Conservation (phyloP, 1,284 basidiomycete species). For the Trametes polyzona region DNA sequence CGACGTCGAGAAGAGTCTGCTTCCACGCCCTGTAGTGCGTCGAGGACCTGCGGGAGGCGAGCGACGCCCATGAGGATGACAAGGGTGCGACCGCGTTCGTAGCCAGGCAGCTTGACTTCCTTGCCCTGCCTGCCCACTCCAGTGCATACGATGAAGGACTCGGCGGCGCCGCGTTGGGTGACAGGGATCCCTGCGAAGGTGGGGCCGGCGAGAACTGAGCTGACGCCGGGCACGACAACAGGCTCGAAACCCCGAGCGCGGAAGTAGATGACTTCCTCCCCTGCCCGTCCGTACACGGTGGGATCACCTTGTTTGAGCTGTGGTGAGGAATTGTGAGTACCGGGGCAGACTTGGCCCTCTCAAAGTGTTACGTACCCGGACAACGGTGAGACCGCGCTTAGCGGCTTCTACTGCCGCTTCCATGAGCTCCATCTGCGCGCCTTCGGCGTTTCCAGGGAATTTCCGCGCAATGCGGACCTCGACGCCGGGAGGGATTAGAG, state of each 20-base stretch:
- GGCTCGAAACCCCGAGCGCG: constrained; percentile 82
- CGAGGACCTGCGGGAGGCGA: constrained; percentile 73
- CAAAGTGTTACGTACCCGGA: constrained; percentile 65
- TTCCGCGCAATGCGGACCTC: constrained; percentile 89
- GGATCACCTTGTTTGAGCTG: constrained; percentile 97
- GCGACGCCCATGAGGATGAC: constrained; percentile 96
- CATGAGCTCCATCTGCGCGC: constrained; percentile 95
- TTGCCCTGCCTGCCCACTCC: constrained; percentile 91
- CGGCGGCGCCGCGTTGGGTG: constrained; percentile 93
- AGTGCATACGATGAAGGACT: constrained; percentile 88
- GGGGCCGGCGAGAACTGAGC: constrained; percentile 88
- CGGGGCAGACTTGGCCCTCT: no score
- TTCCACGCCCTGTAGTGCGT: constrained; percentile 51
- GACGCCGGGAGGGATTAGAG: constrained; percentile 78
- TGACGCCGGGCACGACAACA: constrained; percentile 88
- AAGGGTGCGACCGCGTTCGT: constrained; percentile 81
- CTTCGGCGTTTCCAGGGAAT: constrained; percentile 96
- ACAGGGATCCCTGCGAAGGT: constrained; percentile 91
- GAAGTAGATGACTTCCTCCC: constrained; percentile 95
- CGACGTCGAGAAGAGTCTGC: constrained; percentile 32
- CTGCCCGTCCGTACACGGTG: constrained; percentile 91
- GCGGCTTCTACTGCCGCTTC: constrained; percentile 86
- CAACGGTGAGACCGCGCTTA: constrained; percentile 80
- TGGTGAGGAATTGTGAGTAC: background rate
- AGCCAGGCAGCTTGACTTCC: constrained; percentile 85